Evolutionary conservation across 257 asterid genomes (phyloP).

Genomic region (Handroanthus guayacan): DNA sequence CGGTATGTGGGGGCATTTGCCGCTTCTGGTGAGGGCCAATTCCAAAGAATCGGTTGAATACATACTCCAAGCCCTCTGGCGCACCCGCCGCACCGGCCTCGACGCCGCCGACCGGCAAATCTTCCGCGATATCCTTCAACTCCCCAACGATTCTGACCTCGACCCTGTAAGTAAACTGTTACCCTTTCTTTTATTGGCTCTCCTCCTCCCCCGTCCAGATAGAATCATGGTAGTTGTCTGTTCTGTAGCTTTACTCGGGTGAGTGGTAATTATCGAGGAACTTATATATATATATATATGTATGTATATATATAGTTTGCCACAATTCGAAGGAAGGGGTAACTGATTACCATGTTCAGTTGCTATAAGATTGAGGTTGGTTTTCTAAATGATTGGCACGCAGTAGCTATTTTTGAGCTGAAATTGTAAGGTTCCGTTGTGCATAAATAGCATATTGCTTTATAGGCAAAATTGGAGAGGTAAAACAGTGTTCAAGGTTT

Average conservation of each 20-base stretch:
- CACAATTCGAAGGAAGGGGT: neutral
- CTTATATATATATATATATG: too few relatives aligned
- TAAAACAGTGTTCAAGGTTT: neutral
- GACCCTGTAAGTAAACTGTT: conserved; percentile 60
- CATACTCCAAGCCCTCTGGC: conserved; percentile 83
- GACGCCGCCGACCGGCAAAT: conserved; percentile 79
- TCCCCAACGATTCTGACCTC: conserved; percentile 63
- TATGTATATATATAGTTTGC: neutral
- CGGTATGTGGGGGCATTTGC: conserved; percentile 72
- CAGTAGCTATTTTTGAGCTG: neutral
- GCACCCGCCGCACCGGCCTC: conserved; percentile 84
- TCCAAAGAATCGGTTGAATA: conserved; percentile 82
- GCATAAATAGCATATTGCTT: conserved; percentile 8
- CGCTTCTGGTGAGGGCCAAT: conserved; percentile 73
- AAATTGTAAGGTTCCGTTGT: neutral
- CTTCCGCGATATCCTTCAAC: conserved; percentile 72
- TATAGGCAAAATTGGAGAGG: neutral
- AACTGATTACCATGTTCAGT: neutral
- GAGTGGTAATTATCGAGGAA: neutral
- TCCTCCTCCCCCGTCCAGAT: neutral
- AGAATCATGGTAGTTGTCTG: neutral
- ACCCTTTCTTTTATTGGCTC: neutral
- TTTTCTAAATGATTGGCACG: neutral
- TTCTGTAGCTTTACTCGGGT: neutral
- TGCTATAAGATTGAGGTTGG: neutral